phyloP scores from a whole-genome alignment of 805 yeast species.

The Monosporozyma yasuniensis region DNA sequence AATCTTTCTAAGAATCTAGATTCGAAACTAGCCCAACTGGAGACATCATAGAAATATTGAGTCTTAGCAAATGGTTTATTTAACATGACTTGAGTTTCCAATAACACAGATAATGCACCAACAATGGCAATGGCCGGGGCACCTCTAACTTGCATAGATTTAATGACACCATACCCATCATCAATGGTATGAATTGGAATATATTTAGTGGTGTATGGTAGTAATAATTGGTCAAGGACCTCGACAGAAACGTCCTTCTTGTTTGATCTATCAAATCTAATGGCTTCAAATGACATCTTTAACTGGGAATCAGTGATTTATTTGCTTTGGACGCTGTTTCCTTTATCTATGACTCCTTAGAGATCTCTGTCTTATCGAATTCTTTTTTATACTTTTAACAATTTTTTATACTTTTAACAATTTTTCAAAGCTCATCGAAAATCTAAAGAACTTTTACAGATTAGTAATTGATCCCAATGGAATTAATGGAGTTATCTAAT shows the following conservation, averaged over 20 bases:
- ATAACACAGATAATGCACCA: conserved; percentile 73
- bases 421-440: not conserved
- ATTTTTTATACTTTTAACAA: not conserved
- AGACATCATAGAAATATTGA: conserved; percentile 29
- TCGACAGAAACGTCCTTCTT: conserved; percentile 36
- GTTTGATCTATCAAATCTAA: conserved; percentile 43
- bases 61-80: conserved; percentile 16
- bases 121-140: conserved; percentile 98
- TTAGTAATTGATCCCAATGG: not conserved
- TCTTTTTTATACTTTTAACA: not conserved
- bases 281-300: conserved; percentile 49
- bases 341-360: not conserved
- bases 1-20: conserved; percentile 39
- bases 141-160: conserved; percentile 89
- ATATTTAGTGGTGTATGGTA: conserved; percentile 74
- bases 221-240: conserved; percentile 70
- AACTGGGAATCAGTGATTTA: not conserved
- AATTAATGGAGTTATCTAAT: not conserved
- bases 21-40: conserved; percentile 30
- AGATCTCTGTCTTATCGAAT: not conserved
- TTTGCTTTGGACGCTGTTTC: not conserved
- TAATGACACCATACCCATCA: conserved; percentile 78
- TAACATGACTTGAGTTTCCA: conserved; percentile 44
- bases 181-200: conserved; percentile 52
- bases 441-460: not conserved